Base-by-base conservation (phyloP, 495 filamentous ascomycete species). In the Diplogelasinospora grovesii region DNA sequence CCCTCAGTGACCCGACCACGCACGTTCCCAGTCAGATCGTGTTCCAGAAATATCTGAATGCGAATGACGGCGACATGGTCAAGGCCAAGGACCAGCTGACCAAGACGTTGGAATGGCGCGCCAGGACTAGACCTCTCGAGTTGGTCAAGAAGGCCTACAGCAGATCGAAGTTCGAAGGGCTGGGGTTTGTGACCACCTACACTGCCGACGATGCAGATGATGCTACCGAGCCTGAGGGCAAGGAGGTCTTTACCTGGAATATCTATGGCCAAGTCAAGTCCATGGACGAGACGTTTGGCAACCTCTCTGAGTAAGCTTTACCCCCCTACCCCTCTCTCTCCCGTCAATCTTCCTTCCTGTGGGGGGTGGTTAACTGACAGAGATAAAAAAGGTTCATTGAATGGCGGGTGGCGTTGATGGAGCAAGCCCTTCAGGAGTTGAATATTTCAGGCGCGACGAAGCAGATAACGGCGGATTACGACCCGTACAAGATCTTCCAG, bases 331-430 rank as follows among this genome's bases (percentile, higher is more conserved):
- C n/a, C n/a, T 50, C 14, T 22, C 22, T 14, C 29, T 33, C n/a
- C 7, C 20, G 30, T 32, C 29, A n/a, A 18, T 10, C 33, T n/a
- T n/a, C n/a, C n/a, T n/a, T n/a, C 14, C 8, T 19, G 10, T 22
- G 29, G n/a, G n/a, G n/a, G n/a, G n/a, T n/a, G n/a, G n/a, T n/a
- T n/a, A n/a, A n/a, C n/a, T n/a, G n/a, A n/a, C n/a, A 8, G n/a
- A 18, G 7, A 0, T 8, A 34, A 16, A 22, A n/a, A 6, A 89
- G 81, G 26, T 95, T 94, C 65, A 66, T 94, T 48, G 75, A 79
- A 39, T 95, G 87, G 87, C 81, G 88, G 33, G 78, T 86, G 8
- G 82, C 82, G 0, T 76, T 94, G 32, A 90, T 94, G 88, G 89
- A 95, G 52, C 68, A 82, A 20, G 80, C 82, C 5, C 64, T 95